Evolutionary conservation across 768 basidiomycete genomes (phyloP).

Genomic region (Rhodotorula kratochvilovae): DNA sequence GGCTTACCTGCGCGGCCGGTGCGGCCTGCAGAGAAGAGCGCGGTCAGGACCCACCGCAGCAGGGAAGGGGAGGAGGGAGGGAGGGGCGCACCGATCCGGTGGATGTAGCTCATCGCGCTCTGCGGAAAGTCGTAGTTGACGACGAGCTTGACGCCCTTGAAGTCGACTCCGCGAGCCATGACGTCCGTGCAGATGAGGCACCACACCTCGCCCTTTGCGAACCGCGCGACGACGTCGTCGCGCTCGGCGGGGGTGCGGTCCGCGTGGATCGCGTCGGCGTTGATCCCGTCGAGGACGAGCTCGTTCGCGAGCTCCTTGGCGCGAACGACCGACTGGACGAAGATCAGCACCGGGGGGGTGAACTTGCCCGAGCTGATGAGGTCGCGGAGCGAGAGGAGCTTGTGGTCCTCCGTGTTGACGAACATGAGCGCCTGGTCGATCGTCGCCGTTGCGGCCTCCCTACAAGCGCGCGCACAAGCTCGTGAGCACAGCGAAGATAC

Average conservation of each 20-base stretch:
- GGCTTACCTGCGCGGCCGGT: conserved; percentile 89
- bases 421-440: conserved; percentile 84
- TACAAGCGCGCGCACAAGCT: conserved; percentile 44
- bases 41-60: not conserved
- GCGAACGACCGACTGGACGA: conserved; percentile 73
- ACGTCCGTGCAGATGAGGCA: conserved; percentile 93
- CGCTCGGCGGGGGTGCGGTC: conserved; percentile 82
- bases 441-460: conserved; percentile 89
- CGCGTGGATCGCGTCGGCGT: conserved; percentile 86
- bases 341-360: conserved; percentile 84
- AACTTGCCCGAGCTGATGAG: conserved; percentile 66
- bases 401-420: conserved; percentile 89
- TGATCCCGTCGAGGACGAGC: conserved; percentile 67
- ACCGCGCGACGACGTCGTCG: conserved; percentile 73
- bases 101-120: conserved; percentile 90
- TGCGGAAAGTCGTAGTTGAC: conserved; percentile 97
- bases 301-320: conserved; percentile 66
- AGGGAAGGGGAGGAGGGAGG: not conserved
- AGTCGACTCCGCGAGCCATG: conserved; percentile 97
- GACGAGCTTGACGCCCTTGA: conserved; percentile 86
- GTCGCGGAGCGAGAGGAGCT: conserved; percentile 77
- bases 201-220: conserved; percentile 89
- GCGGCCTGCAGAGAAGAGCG: conserved; percentile 57
- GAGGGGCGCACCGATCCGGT: conserved; percentile 69
- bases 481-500: not conserved